Evolutionary conservation across 352 stramenopile genomes (phyloP).

Genomic region (Pythium sukuiense): DNA sequence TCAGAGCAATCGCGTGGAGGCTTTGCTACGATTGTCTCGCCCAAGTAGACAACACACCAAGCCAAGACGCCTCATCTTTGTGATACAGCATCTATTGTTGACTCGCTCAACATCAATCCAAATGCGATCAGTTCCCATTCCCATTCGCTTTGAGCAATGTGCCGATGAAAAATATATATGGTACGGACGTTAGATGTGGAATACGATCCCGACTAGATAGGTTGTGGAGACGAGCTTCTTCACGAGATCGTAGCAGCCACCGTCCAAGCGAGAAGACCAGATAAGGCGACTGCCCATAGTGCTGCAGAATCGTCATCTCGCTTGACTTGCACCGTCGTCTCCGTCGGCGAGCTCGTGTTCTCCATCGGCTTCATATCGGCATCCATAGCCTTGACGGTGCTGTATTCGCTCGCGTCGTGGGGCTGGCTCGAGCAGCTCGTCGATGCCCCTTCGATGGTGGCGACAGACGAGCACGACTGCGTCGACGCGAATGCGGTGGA

Average conservation of each 20-base stretch:
- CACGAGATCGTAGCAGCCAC: background rate
- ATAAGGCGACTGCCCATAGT: slow-evolving; percentile 8
- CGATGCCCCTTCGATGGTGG: background rate
- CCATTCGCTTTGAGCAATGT: too few species aligned
- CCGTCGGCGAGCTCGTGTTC: background rate
- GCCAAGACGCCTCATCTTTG: too few species aligned
- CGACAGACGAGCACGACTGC: background rate
- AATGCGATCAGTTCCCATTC: too few species aligned
- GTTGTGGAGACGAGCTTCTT: too few species aligned
- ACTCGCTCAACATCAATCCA: too few species aligned
- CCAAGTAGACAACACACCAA: background rate
- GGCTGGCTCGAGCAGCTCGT: background rate
- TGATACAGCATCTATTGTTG: too few species aligned
- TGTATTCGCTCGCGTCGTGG: background rate
- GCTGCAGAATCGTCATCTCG: background rate
- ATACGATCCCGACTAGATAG: too few species aligned
- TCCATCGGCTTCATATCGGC: background rate
- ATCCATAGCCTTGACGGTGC: background rate
- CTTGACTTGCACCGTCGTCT: background rate
- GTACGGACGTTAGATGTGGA: too few species aligned
- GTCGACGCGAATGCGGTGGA: background rate
- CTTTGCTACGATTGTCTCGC: background rate
- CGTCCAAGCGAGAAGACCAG: slow-evolving; percentile 8
- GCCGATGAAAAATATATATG: too few species aligned
- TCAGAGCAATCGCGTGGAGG: background rate